Evolutionary conservation across 2,329 filamentous ascomycete species (phyloP), one percentile per base, ranked within the genome.

Genomic region (Botrytis elliptica): DNA sequence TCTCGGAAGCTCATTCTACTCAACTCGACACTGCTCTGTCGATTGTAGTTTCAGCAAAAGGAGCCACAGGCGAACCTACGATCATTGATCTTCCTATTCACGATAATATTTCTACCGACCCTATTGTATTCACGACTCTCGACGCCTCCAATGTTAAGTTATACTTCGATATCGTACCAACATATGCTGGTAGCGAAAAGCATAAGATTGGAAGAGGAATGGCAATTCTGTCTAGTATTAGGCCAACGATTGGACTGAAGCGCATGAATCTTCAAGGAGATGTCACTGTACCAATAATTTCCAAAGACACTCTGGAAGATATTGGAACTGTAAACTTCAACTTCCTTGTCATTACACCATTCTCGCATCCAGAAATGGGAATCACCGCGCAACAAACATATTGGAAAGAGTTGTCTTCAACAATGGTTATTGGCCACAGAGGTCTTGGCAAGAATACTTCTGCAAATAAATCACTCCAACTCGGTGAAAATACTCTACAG

Each of bases 261-360:
- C 89, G 94, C n/a, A 96, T 96, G 85, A 95, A 92, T 71, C 85
- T 99, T 14, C 94, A 98, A 82, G 95, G 95, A 33, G 96, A 98
- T 80, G 89, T 97, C 55, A 95, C 92, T 74, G 92, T 99, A 16
- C 96, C 96, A 0, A 96, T 99, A 75, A 88, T 98, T 38, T 74
- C 72, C 79, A 46, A 91, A 91, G 52, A 93, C 88, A 74, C 91
- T 20, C 85, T 98, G 49, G 95, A 98, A 75, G 91, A 98, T 16
- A 98, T 99, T 77, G 97, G 96, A 25, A 90, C 92, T 0, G 93
- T 99, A 77, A 97, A 97, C 79, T 99, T 99, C 86, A 98, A 98
- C 82, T 98, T 98, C 81, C 85, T 97, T 46, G 89, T 98, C 79
- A 94, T 99, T 78, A 98, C 94, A 0, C 95, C 96, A 0, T 99